These are phyloP conservation scores for Russula brevipes DNA, from an alignment of 768 basidiomycete genomes.

Conservation along the genomic window DNA sequence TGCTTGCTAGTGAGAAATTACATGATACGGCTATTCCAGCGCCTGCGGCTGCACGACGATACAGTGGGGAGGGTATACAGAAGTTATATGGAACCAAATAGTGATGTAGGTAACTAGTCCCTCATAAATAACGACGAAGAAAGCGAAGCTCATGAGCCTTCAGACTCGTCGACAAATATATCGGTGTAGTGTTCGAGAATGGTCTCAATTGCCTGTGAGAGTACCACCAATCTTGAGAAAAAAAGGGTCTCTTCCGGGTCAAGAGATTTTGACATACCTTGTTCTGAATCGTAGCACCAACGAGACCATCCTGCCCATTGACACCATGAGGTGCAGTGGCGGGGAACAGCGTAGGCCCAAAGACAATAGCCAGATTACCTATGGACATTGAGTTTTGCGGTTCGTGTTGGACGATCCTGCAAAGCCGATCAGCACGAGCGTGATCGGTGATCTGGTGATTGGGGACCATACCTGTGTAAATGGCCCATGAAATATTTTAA, in stretches of 20 bases:
- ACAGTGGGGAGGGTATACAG: conserved; percentile 18
- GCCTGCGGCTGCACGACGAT: conserved; percentile 11
- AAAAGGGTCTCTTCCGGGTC: not conserved
- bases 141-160: conserved; percentile 32
- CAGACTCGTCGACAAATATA: conserved; percentile 91
- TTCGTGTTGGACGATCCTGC: conserved; percentile 73
- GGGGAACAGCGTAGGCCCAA: conserved; percentile 97
- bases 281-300: conserved; percentile 68
- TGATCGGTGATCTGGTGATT: not conserved
- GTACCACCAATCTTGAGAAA: not conserved
- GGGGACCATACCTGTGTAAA: conserved; percentile 66
- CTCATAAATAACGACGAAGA: conserved; percentile 27
- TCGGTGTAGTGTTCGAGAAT: conserved; percentile 91
- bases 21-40: conserved; percentile 16
- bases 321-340: conserved; percentile 43
- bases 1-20: conserved; percentile 17
- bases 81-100: conserved; percentile 21
- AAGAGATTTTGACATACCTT: conserved; percentile 39
- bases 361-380: conserved; percentile 92
- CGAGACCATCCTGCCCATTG: conserved; percentile 47
- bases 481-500: conserved; percentile 95
- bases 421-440: not conserved
- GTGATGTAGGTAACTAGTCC: conserved; percentile 21
- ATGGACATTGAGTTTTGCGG: conserved; percentile 86
- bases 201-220: conserved; percentile 80